Conservation (phyloP, 129 eudicot species). For the Pulicaria dysenterica region DNA sequence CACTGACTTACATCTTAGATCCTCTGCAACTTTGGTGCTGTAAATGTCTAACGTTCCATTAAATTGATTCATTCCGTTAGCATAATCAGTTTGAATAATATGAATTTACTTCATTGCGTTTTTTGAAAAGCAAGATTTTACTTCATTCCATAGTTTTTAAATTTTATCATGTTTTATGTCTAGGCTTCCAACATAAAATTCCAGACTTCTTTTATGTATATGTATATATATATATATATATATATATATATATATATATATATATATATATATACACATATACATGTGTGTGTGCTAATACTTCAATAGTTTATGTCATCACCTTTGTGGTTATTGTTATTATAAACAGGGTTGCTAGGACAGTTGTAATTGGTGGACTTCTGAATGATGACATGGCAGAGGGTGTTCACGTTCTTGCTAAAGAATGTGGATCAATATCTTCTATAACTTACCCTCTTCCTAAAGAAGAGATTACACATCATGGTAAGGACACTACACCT, state of each 20-base stretch:
- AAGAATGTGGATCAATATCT: conserved; percentile 74
- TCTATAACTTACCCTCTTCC: conserved; percentile 92
- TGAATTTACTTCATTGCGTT: neutral
- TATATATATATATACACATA: no score
- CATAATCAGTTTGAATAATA: neutral
- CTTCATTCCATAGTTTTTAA: neutral
- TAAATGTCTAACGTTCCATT: neutral
- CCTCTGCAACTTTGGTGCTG: neutral
- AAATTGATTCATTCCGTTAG: neutral
- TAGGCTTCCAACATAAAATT: neutral
- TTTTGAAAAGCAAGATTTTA: neutral
- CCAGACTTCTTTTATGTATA: neutral
- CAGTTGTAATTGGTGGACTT: conserved; percentile 81
- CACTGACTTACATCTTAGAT: neutral
- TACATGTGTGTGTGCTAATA: neutral
- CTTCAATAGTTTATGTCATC: neutral
- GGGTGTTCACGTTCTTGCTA: conserved; percentile 65
- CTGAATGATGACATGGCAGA: conserved; percentile 70
- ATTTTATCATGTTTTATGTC: neutral
- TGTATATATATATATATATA: no score
- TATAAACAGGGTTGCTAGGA: conserved; percentile 83
- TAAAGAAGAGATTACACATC: conserved; percentile 66
- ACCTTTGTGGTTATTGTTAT: conserved; percentile 20
- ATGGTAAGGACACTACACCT: conserved; percentile 45
- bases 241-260: no score